Percentiles rank a stretch among this genome's conserved stretches.
Conservation (phyloP, 2,329 filamentous ascomycete genomes). For the Dactylellina haptotyla region DNA sequence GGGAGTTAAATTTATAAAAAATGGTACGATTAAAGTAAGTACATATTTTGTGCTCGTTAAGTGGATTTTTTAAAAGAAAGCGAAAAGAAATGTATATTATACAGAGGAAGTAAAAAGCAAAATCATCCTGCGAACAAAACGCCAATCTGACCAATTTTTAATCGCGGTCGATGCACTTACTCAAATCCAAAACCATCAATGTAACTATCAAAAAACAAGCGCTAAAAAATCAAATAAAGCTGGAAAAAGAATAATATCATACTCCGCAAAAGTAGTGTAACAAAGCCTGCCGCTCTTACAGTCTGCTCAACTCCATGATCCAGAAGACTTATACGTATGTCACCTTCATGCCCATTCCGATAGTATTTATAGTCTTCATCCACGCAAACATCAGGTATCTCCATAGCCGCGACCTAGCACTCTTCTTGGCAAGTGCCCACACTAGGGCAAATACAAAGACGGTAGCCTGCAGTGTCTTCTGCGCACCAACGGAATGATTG, state of each 20-base stretch:
- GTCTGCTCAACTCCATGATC: background rate
- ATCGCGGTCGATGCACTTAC: slow-evolving; percentile 16
- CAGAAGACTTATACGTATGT: slow-evolving; percentile 80
- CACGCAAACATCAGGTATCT: slow-evolving; percentile 75
- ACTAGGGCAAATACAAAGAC: slow-evolving; percentile 83
- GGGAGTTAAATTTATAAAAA: background rate
- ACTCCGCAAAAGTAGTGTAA: background rate
- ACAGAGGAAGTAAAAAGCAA: slow-evolving; percentile 11
- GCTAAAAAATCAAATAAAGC: slow-evolving; percentile 15
- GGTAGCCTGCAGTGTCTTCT: slow-evolving; percentile 71
- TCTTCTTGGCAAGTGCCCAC: slow-evolving; percentile 77
- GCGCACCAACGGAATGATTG: slow-evolving; percentile 67
- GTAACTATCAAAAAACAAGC: background rate
- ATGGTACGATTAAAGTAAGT: background rate
- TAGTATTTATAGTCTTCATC: slow-evolving; percentile 83
- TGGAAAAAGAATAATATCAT: background rate
- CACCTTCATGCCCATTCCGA: slow-evolving; percentile 97
- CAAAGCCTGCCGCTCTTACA: background rate
- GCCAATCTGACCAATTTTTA: slow-evolving; percentile 14
- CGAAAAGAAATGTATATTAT: slow-evolving; percentile 8
- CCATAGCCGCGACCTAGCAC: slow-evolving; percentile 78
- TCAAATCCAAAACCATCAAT: slow-evolving; percentile 6
- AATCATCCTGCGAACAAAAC: slow-evolving; percentile 8
- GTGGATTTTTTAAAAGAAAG: slow-evolving; percentile 11
- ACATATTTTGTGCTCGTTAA: slow-evolving; percentile 8